These are phyloP conservation scores for Crucibulum cyathiforme DNA, from an alignment of 1,284 basidiomycete genomes.

Conservation along the genomic window DNA sequence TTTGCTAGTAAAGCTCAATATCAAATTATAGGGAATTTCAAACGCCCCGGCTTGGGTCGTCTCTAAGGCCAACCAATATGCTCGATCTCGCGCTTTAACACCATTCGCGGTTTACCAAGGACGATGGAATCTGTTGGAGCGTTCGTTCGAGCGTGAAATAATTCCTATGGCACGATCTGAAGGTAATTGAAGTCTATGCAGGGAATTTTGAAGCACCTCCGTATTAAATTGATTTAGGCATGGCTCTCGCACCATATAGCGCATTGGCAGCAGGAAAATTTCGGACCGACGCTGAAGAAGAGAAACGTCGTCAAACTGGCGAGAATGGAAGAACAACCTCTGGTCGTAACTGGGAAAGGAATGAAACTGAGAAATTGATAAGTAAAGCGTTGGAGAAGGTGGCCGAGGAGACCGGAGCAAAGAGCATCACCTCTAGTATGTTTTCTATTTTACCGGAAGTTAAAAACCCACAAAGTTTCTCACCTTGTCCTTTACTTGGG, in stretches of 20 bases:
- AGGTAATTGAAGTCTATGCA: neutral
- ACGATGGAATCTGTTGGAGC: slow-evolving; percentile 32
- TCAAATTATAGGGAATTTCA: slow-evolving; percentile 36
- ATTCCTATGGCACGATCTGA: slow-evolving; percentile 53
- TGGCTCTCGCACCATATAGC: slow-evolving; percentile 54
- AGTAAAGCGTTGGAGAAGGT: slow-evolving; percentile 48
- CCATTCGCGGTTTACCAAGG: slow-evolving; percentile 55
- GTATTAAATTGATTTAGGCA: slow-evolving; percentile 23
- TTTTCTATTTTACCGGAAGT: neutral
- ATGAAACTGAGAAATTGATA: slow-evolving; percentile 41
- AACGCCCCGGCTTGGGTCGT: slow-evolving; percentile 50
- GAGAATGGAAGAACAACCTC: slow-evolving; percentile 42
- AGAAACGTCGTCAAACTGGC: slow-evolving; percentile 39
- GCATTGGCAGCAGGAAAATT: slow-evolving; percentile 52
- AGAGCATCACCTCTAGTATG: slow-evolving; percentile 37
- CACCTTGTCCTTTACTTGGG: neutral
- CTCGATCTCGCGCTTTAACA: slow-evolving; percentile 47
- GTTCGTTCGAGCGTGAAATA: slow-evolving; percentile 55
- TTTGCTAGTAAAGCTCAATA: neutral
- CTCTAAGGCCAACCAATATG: slow-evolving; percentile 45
- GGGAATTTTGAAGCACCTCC: neutral
- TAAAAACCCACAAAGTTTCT: neutral
- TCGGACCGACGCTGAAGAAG: slow-evolving; percentile 50
- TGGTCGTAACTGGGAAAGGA: slow-evolving; percentile 42
- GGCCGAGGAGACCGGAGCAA: slow-evolving; percentile 41